Evolutionary conservation across 108 stramenopile species (phyloP), one percentile per base, ranked within the genome.

Genomic region (Cylindrotheca closterium): DNA sequence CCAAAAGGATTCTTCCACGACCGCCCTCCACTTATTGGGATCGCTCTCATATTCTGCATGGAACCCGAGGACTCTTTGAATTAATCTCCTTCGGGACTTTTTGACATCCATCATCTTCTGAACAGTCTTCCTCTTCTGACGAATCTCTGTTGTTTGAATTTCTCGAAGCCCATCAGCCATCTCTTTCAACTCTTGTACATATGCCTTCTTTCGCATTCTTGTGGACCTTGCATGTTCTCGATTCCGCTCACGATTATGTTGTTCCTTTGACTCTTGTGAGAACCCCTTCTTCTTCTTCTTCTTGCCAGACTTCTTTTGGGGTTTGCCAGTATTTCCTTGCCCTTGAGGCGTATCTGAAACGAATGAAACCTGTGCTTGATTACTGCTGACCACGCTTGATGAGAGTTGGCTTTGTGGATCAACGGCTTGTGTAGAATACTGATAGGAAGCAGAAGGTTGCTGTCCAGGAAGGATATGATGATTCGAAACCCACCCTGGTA

Each of bases 211-310:
- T 5, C 95, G 86, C 4, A 96, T 80, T 30, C 97, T 80, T 4
- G 97, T 96, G 30, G 89, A 95, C 25, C 94, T 61, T 19, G 97
- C 97, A 65, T 97, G 94, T 79, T 95, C 97, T 25, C 95, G 79
- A 67, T 97, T 97, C 5, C 95, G 79, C 52, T 97, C 94, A 27
- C 94, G 85, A 55, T 82, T 82, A 51, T 83, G 75, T 62, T 88
- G 66, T 34, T 75, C 78, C 55, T 65, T 65, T 29, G 8, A n/a
- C 7, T 22, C 17, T 17, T 22, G 28, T 30, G 55, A 55, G 10
- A 24, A 37, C 2, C 30, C 50, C 2, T 54, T 23, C 23, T 53
- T 34, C 34, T 2, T 24, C 27, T 15, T 33, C 10, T 42, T 60
- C 26, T 46, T n/a, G 8, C 18, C 15, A 52, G 1, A 15, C 28